These are phyloP conservation scores for Trichoderma breve DNA, from an alignment of 2,329 filamentous ascomycete genomes.

Conservation along the genomic window DNA sequence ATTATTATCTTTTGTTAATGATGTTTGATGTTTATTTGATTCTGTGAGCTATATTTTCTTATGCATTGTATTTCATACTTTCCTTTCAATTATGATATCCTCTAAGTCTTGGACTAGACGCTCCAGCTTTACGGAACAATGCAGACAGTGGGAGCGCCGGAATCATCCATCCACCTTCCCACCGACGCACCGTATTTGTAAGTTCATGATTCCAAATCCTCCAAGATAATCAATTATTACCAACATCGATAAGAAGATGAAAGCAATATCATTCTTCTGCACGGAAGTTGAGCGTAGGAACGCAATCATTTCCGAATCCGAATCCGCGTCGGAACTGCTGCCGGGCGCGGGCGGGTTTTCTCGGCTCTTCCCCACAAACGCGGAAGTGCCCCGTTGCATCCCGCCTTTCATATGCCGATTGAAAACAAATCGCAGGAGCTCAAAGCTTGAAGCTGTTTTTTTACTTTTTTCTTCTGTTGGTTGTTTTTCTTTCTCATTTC, in stretches of 20 bases:
- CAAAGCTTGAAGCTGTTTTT: not conserved
- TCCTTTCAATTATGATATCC: not conserved
- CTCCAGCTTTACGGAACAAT: not conserved
- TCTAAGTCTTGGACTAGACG: not conserved
- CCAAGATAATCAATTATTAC: not conserved
- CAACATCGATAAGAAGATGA: not conserved
- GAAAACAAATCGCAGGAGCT: not conserved
- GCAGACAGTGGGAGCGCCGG: not conserved
- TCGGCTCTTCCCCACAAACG: conserved; percentile 17
- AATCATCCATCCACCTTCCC: not conserved
- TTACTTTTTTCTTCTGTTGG: not conserved
- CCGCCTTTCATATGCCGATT: conserved; percentile 10
- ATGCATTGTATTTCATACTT: not conserved
- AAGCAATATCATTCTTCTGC: not conserved
- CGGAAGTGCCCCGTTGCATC: conserved; percentile 14
- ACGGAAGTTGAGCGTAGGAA: not conserved
- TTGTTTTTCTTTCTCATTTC: not conserved
- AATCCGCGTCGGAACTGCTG: conserved; percentile 14
- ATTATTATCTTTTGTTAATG: not conserved
- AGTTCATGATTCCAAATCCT: not conserved
- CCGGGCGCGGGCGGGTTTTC: conserved; percentile 6
- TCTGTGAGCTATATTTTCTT: not conserved
- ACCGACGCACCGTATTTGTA: not conserved
- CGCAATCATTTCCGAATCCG: conserved; percentile 3
- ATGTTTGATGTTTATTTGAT: not conserved